These are phyloP conservation scores for Lipomyces lipofer DNA, from an alignment of 805 yeast genomes.

Conservation along the genomic window DNA sequence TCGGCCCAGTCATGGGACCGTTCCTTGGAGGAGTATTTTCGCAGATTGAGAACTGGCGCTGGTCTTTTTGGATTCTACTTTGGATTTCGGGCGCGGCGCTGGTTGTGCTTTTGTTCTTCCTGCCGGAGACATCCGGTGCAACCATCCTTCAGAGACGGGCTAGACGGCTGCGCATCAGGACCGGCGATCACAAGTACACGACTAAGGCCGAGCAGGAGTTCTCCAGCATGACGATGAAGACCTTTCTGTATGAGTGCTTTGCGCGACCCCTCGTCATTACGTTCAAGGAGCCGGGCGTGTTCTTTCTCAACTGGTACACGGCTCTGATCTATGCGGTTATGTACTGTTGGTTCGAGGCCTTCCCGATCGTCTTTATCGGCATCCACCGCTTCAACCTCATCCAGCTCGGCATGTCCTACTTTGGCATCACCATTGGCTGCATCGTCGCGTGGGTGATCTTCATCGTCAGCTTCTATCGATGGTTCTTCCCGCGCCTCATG, in stretches of 20 bases:
- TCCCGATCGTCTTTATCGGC: slow-evolving; percentile 55
- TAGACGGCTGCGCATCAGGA: slow-evolving; percentile 47
- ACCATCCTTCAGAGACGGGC: slow-evolving; percentile 54
- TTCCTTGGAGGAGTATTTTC: slow-evolving; percentile 54
- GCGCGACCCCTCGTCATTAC: slow-evolving; percentile 49
- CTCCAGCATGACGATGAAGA: background rate
- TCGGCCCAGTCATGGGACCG: slow-evolving; percentile 60
- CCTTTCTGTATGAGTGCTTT: slow-evolving; percentile 33
- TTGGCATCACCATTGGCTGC: slow-evolving; percentile 51
- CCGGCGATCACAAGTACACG: slow-evolving; percentile 50
- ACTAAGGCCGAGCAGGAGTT: slow-evolving; percentile 38
- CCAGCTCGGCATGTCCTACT: slow-evolving; percentile 50
- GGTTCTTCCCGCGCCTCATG: slow-evolving; percentile 16
- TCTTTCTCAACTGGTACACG: slow-evolving; percentile 53
- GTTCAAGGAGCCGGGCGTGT: slow-evolving; percentile 57
- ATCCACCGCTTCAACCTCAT: slow-evolving; percentile 50
- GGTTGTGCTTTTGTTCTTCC: slow-evolving; percentile 42
- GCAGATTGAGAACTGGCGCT: slow-evolving; percentile 54
- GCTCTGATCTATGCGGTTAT: slow-evolving; percentile 54
- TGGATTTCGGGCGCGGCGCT: slow-evolving; percentile 45
- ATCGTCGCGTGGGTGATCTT: slow-evolving; percentile 40
- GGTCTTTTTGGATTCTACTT: slow-evolving; percentile 32
- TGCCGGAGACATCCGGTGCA: slow-evolving; percentile 54
- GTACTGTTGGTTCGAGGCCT: slow-evolving; percentile 62
- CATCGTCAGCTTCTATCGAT: slow-evolving; percentile 9